Evolutionary conservation across 805 yeast genomes (phyloP), one percentile per base, ranked within the genome.

Genomic region (Kazachstania viticola): DNA sequence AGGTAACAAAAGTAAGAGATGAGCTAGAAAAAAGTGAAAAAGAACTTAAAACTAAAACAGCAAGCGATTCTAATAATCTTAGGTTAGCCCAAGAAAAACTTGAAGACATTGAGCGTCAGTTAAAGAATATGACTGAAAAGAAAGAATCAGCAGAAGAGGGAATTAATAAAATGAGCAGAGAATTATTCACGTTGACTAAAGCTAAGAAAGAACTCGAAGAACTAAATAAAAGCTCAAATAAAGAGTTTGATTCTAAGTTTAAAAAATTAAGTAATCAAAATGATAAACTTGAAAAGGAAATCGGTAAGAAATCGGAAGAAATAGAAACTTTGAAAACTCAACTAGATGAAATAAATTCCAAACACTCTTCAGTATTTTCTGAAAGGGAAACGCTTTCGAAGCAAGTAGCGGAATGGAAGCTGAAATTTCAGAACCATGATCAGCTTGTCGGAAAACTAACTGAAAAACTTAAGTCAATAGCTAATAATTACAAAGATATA

Each of bases 151-250:
- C 88, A 1, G 95, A 87, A 46, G 77, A 73, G 37, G 96, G 94
- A 4, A 77, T 87, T 31, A 85, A 85, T 49, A 85, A 84, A 44
- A 81, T 87, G 94, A 79, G 78, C 33, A 63, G 88, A 25, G 97
- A 87, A 41, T 60, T 87, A 19, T 71, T 83, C 53, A 69, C 69
- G 29, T 60, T 84, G 27, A 67, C 74, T 0, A 72, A 71, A 34
- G 73, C 73, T 21, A 76, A 75, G 36, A 73, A 69, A 2, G 67
- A 68, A 0, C 45, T 67, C 5, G 74, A 68, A 28, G 60, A 61
- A 17, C 53, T 55, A 7, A 53, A 70, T 12, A 64, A 62, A 25
- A 45, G 42, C 4, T 37, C 66, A 27, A 69, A 73, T 35, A 68
- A 62, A 26, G 68, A 68, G 19, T 49, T 52, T 3, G 65, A 61